These are phyloP conservation scores for Phanerodontia chrysosporium DNA, from an alignment of 768 basidiomycete species.

Conservation along the genomic window DNA sequence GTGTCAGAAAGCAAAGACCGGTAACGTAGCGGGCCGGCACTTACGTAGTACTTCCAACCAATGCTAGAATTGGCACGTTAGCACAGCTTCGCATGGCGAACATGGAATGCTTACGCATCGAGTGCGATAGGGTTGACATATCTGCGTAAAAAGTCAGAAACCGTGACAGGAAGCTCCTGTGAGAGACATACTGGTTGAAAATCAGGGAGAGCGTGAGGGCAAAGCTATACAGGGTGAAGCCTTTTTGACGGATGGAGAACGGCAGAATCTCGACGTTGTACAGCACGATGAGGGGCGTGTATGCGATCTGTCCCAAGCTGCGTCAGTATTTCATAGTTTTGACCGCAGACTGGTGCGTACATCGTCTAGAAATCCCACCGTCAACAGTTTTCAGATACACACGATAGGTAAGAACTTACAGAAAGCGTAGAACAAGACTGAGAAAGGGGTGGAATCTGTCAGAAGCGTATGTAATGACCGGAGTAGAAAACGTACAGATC, in stretches of 20 bases:
- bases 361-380: constrained; percentile 23
- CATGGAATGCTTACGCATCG: constrained; percentile 14
- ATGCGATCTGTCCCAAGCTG: constrained; percentile 26
- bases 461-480: background rate
- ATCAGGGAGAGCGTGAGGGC: constrained; percentile 41
- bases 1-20: background rate
- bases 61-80: constrained; percentile 19
- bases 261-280: constrained; percentile 50
- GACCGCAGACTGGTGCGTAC: constrained; percentile 16
- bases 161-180: background rate
- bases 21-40: constrained; percentile 5
- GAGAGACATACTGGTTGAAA: constrained; percentile 40
- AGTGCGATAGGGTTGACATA: constrained; percentile 41
- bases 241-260: constrained; percentile 45
- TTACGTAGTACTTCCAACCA: constrained; percentile 45
- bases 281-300: constrained; percentile 38
- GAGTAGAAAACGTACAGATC: constrained; percentile 31
- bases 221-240: constrained; percentile 44
- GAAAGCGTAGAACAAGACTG: constrained; percentile 37
- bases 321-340: background rate
- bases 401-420: constrained; percentile 21
- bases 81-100: background rate
- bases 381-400: background rate
- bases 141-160: background rate
- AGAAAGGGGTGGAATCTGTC: background rate